phyloP scores from a whole-genome alignment of 148 eudicot genomes.

The Heliosperma pusillum region DNA sequence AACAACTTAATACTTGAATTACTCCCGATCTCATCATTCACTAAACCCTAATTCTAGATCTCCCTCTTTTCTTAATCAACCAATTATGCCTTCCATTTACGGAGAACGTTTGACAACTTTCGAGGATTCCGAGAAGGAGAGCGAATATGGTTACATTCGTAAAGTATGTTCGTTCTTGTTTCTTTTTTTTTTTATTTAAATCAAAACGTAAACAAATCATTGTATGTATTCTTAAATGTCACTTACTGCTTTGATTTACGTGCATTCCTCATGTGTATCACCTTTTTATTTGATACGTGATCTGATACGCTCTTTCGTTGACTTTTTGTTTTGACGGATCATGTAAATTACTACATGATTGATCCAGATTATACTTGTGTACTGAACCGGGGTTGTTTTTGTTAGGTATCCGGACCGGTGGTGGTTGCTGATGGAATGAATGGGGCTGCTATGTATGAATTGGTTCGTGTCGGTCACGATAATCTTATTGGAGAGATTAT shows the following conservation, averaged over 20 bases:
- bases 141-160: conserved; percentile 98
- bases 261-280: background rate
- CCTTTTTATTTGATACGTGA: background rate
- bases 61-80: background rate
- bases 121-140: conserved; percentile 97
- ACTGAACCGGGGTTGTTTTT: conserved; percentile 4
- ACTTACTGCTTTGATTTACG: background rate
- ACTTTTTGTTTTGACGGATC: conserved; percentile 1
- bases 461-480: conserved; percentile 97
- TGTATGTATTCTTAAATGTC: background rate
- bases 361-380: background rate
- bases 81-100: conserved; percentile 70
- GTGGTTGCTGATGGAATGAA: conserved; percentile 99
- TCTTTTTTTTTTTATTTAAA: too few species aligned
- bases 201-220: too few species aligned
- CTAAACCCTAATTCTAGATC: conserved; percentile 22
- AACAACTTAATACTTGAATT: background rate
- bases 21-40: background rate
- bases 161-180: conserved; percentile 45
- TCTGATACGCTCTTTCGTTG: background rate
- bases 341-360: background rate
- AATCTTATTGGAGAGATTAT: conserved; percentile 99
- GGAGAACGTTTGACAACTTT: conserved; percentile 88
- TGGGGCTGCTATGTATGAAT: conserved; percentile 99
- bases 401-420: conserved; percentile 95